Evolutionary conservation across 2,329 filamentous ascomycete genomes (phyloP).

Genomic region (Torrubiella hemipterigena): DNA sequence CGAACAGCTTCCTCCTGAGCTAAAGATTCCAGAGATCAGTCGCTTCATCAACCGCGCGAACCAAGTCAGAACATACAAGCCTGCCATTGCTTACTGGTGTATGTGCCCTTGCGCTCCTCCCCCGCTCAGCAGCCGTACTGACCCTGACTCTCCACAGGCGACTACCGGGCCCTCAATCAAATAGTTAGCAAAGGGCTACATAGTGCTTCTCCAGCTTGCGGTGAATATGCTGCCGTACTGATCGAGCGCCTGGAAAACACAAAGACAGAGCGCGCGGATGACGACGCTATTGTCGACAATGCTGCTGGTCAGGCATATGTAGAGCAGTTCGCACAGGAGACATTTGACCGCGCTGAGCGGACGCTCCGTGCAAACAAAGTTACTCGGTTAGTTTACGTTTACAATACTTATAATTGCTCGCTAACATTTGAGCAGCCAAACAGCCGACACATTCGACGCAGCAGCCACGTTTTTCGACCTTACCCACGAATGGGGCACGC

Average conservation of each 20-base stretch:
- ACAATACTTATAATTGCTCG: not conserved
- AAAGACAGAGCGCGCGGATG: slow-evolving; percentile 51
- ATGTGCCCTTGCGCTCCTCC: slow-evolving; percentile 28
- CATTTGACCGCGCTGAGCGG: slow-evolving; percentile 73
- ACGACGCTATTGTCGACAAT: slow-evolving; percentile 80
- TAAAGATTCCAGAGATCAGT: slow-evolving; percentile 71
- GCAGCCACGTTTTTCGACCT: slow-evolving; percentile 88
- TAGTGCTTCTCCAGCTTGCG: slow-evolving; percentile 62
- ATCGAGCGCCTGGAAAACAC: slow-evolving; percentile 78
- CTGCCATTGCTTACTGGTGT: slow-evolving; percentile 94
- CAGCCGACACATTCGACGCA: slow-evolving; percentile 86
- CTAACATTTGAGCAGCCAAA: slow-evolving; percentile 47
- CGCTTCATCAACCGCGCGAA: slow-evolving; percentile 74
- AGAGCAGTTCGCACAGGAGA: slow-evolving; percentile 85
- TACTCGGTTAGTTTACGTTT: slow-evolving; percentile 44
- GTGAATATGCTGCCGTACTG: slow-evolving; percentile 66
- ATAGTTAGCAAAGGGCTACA: slow-evolving; percentile 76
- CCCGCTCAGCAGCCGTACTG: not conserved
- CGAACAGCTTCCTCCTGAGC: slow-evolving; percentile 26
- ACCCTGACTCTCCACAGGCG: slow-evolving; percentile 39
- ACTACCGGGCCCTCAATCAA: slow-evolving; percentile 88
- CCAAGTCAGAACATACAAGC: slow-evolving; percentile 75
- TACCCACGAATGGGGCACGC: slow-evolving; percentile 67
- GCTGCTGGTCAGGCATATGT: slow-evolving; percentile 80
- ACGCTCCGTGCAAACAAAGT: slow-evolving; percentile 74